A percentile compares a stretch with the other conserved stretches of the same genome.
These are phyloP conservation scores for Fomitopsis palustris DNA, from an alignment of 1,284 basidiomycete genomes.

Conservation along the genomic window DNA sequence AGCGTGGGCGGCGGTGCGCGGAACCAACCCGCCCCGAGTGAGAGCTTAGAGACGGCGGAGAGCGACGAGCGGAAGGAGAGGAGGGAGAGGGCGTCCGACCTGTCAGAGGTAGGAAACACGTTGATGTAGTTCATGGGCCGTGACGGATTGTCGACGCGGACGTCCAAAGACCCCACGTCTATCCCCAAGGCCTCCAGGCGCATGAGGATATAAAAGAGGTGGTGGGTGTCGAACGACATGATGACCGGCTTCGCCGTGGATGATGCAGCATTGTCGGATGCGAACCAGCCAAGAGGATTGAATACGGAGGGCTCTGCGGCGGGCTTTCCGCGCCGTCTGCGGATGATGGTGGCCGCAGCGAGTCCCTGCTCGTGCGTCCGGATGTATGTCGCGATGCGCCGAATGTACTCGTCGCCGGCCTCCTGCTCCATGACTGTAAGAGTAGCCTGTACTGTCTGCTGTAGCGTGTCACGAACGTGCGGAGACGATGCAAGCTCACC, in stretches of 20 bases:
- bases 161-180: conserved; percentile 78
- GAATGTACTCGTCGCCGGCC: conserved; percentile 71
- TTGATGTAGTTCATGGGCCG: conserved; percentile 74
- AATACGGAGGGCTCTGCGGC: conserved; percentile 37
- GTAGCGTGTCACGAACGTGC: conserved; percentile 4
- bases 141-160: conserved; percentile 65
- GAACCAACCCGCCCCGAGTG: conserved; percentile 70
- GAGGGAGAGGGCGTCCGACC: conserved; percentile 74
- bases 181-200: conserved; percentile 79
- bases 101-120: conserved; percentile 51
- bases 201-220: conserved; percentile 85
- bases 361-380: conserved; percentile 66
- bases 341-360: conserved; percentile 54
- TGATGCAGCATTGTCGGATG: conserved; percentile 33
- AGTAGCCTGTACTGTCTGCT: conserved; percentile 3
- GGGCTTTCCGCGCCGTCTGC: conserved; percentile 47
- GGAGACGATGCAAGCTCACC: background rate
- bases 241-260: conserved; percentile 51
- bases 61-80: conserved; percentile 78
- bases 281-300: conserved; percentile 66
- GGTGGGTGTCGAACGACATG: conserved; percentile 74
- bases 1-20: conserved; percentile 52
- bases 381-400: conserved; percentile 64
- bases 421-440: conserved; percentile 56
- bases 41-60: conserved; percentile 73